Percentiles rank a stretch among this genome's conserved stretches.
Evolutionary conservation across 2,329 filamentous ascomycete genomes (phyloP).

Genomic region (Fusarium sp.): DNA sequence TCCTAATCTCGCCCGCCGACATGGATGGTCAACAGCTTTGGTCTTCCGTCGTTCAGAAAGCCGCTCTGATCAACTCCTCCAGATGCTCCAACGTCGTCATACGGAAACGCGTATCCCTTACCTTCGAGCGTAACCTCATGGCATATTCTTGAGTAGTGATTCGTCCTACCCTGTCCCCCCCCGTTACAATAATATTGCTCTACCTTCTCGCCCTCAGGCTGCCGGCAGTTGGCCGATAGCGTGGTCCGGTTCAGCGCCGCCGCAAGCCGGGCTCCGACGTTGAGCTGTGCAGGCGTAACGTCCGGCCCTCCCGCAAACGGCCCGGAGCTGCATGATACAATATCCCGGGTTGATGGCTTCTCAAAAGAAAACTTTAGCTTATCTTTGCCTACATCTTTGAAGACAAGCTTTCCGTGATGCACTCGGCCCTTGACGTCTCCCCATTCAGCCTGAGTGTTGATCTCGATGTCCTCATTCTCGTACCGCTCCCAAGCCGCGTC

Average conservation of each 20-base stretch:
- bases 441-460: conserved; percentile 67
- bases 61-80: conserved; percentile 70
- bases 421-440: conserved; percentile 61
- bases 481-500: conserved; percentile 65
- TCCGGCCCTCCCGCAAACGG: conserved; percentile 59
- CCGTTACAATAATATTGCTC: conserved; percentile 61
- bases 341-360: conserved; percentile 60
- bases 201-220: conserved; percentile 63
- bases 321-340: conserved; percentile 66
- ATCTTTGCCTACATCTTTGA: conserved; percentile 54
- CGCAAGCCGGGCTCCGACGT: conserved; percentile 77
- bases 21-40: conserved; percentile 65
- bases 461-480: conserved; percentile 54
- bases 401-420: conserved; percentile 52
- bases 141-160: conserved; percentile 74
- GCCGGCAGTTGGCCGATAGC: conserved; percentile 63
- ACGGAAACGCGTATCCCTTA: conserved; percentile 76
- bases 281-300: conserved; percentile 61
- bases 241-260: conserved; percentile 82
- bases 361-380: conserved; percentile 50
- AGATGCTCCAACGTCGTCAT: conserved; percentile 73
- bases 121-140: conserved; percentile 69
- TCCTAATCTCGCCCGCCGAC: conserved; percentile 56
- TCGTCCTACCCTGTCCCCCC: conserved; percentile 59
- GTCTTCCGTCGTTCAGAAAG: conserved; percentile 67